These are phyloP conservation scores for Aspergillus sp. DNA, from an alignment of 2,329 filamentous ascomycete species.

Conservation along the genomic window DNA sequence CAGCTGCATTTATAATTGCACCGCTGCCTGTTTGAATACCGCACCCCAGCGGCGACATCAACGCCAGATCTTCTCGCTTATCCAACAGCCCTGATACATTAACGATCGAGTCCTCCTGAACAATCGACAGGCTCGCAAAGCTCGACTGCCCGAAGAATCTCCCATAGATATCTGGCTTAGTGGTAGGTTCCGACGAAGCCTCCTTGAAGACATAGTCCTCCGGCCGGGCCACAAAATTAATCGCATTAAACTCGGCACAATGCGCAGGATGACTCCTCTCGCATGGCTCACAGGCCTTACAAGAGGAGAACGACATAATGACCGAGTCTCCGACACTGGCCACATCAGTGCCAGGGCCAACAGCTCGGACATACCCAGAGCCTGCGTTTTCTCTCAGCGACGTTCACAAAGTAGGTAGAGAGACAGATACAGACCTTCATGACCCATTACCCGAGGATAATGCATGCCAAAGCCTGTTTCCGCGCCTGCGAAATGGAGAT, in stretches of 20 bases:
- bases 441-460: constrained; percentile 53
- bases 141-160: constrained; percentile 53
- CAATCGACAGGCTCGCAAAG: constrained; percentile 43
- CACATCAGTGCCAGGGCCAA: constrained; percentile 43
- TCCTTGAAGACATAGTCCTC: constrained; percentile 10
- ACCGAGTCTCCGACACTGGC: constrained; percentile 49
- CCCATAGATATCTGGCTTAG: constrained; percentile 31
- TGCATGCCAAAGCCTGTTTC: constrained; percentile 36
- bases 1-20: constrained; percentile 4
- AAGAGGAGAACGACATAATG: constrained; percentile 51
- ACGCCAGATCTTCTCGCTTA: constrained; percentile 29
- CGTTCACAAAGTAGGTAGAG: not conserved
- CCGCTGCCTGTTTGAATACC: constrained; percentile 8
- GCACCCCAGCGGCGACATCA: constrained; percentile 19
- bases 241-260: constrained; percentile 49
- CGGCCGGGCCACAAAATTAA: constrained; percentile 41
- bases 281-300: constrained; percentile 50
- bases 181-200: not conserved
- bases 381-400: not conserved
- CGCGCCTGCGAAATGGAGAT: constrained; percentile 43
- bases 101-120: constrained; percentile 41
- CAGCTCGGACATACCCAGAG: constrained; percentile 37
- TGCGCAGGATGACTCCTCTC: constrained; percentile 47
- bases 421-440: constrained; percentile 49
- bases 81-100: constrained; percentile 44